These are phyloP conservation scores for Thelonectria rubi DNA, from an alignment of 2,329 filamentous ascomycete genomes.

Conservation along the genomic window DNA sequence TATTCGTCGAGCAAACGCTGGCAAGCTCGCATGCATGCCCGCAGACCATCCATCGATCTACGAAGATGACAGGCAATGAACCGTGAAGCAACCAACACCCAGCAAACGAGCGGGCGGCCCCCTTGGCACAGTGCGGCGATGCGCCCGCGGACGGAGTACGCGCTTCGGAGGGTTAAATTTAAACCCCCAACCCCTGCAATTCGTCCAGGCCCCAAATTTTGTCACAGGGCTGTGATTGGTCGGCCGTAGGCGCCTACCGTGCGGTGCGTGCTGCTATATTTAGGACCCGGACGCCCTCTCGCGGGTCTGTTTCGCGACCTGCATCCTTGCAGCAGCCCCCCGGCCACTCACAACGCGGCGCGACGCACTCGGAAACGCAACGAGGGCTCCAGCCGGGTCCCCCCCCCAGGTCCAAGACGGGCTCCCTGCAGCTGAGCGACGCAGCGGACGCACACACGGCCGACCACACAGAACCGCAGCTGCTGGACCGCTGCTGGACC, in stretches of 20 bases:
- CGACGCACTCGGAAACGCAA: slow-evolving; percentile 25
- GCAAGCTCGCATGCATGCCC: background rate
- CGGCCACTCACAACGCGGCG: slow-evolving; percentile 33
- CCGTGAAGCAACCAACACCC: background rate
- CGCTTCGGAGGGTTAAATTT: slow-evolving; percentile 40
- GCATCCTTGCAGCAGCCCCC: slow-evolving; percentile 23
- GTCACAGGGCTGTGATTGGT: slow-evolving; percentile 42
- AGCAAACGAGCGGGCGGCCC: background rate
- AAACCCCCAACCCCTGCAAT: slow-evolving; percentile 37
- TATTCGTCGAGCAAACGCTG: background rate
- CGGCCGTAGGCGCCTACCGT: slow-evolving; percentile 44
- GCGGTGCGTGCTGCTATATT: slow-evolving; percentile 46
- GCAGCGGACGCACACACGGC: slow-evolving; percentile 4
- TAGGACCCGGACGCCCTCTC: slow-evolving; percentile 37
- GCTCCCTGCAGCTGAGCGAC: background rate
- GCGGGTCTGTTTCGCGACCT: slow-evolving; percentile 39
- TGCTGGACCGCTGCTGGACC: too few species aligned
- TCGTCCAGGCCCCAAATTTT: slow-evolving; percentile 41
- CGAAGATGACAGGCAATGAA: background rate
- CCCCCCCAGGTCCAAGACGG: background rate
- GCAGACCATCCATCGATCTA: slow-evolving; percentile 1
- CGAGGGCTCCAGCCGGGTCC: slow-evolving; percentile 19
- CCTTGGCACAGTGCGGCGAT: slow-evolving; percentile 32
- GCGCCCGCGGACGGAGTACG: slow-evolving; percentile 27
- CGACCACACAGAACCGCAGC: slow-evolving; percentile 20